phyloP scores from a whole-genome alignment of 768 basidiomycete species.

The Lactifluus pinguis region DNA sequence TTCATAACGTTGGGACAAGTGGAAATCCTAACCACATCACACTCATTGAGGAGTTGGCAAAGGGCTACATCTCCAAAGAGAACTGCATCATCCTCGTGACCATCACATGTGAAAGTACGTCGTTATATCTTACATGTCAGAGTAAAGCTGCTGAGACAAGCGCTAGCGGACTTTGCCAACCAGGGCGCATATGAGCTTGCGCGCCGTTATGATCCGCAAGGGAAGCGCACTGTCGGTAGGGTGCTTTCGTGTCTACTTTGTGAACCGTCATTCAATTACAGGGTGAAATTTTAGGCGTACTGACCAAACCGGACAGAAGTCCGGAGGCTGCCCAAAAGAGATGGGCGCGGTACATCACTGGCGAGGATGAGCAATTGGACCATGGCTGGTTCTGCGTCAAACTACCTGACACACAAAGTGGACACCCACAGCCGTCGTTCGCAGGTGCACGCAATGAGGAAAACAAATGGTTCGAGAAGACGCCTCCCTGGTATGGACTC shows the following conservation, averaged over 20 bases:
- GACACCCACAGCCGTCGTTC: not conserved
- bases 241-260: not conserved
- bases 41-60: constrained; percentile 20
- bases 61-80: constrained; percentile 16
- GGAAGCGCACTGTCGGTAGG: constrained; percentile 23
- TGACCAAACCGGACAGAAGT: constrained; percentile 28
- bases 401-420: constrained; percentile 3
- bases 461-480: not conserved
- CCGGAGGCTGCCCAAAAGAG: constrained; percentile 14
- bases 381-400: constrained; percentile 16
- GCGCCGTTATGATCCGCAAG: constrained; percentile 18
- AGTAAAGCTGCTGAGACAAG: not conserved
- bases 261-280: constrained; percentile 1
- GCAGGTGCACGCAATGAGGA: not conserved
- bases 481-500: not conserved
- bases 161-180: constrained; percentile 26
- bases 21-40: constrained; percentile 19
- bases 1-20: constrained; percentile 19
- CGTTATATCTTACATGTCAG: not conserved
- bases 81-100: constrained; percentile 24
- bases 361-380: not conserved
- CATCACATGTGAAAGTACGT: constrained; percentile 24
- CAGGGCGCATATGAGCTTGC: constrained; percentile 25
- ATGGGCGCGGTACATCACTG: constrained; percentile 18
- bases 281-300: constrained; percentile 20